Evolutionary conservation across 2,329 filamentous ascomycete genomes (phyloP), one percentile per base, ranked within the genome.

Genomic region (Nemania serpens): DNA sequence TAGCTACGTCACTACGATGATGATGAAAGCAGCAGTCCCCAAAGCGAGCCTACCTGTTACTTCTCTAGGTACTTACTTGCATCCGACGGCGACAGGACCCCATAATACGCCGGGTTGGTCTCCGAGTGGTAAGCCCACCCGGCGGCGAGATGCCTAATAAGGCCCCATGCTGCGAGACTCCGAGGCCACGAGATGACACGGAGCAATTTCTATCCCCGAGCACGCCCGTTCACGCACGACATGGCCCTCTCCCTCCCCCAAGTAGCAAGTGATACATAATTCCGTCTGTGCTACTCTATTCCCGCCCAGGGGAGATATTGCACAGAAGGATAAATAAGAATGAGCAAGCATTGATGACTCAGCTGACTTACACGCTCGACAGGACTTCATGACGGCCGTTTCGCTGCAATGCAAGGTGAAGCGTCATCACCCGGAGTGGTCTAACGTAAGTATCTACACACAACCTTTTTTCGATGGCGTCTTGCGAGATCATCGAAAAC

Each of bases 351-450:
- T 49, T 17, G 20, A 34, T 42, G 22, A 42, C 36, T 51, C 58
- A 55, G 57, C 69, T 70, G 65, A 71, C 62, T 48, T 63, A 42
- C 18, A 39, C 49, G 25, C 47, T 18, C 47, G 45, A n/a, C 63
- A 89, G 87, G 87, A 88, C 65, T 92, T 91, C 75, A 91, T 91
- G 88, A 89, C 87, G n/a, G 81, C 81, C 2, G 82, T 91, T 13
- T 86, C 88, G 11, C 76, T 87, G 34, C 83, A 91, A 69, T 90
- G 88, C 75, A 88, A 89, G 70, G 73, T 84, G 39, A 82, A 83
- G 69, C 89, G 86, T 68, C 89, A 92, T 72, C 89, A 92, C 69
- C 89, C 89, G 0, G 89, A 91, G 73, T 91, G 89, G 89, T 88
- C 87, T 2, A 91, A 92, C 70, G 88, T 88, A 75, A 66, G 79